These are phyloP conservation scores for Eremothecium sinecaudum DNA, from an alignment of 1,139 yeast genomes.

Conservation along the genomic window DNA sequence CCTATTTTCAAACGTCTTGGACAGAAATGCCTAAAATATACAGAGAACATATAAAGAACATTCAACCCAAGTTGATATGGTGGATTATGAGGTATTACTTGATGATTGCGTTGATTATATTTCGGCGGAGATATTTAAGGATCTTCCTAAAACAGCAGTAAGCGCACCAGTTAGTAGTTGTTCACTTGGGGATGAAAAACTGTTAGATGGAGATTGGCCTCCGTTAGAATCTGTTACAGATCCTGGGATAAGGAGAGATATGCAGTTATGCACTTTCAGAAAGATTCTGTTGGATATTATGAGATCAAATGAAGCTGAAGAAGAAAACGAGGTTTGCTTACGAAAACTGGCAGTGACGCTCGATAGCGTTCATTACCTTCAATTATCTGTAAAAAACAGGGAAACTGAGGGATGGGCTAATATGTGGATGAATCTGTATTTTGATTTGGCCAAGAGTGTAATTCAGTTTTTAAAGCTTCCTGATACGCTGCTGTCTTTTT, in stretches of 20 bases:
- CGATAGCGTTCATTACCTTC: constrained; percentile 8
- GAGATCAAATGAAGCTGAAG: constrained; percentile 4
- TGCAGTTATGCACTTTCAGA: constrained; percentile 1
- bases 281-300: not conserved
- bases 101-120: constrained; percentile 5
- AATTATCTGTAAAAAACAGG: not conserved
- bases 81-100: not conserved
- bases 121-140: not conserved
- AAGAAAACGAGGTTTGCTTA: constrained; percentile 1
- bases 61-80: no score
- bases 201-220: not conserved
- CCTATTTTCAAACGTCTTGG: no score
- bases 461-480: constrained; percentile 24
- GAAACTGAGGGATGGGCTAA: constrained; percentile 1
- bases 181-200: not conserved
- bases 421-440: constrained; percentile 13
- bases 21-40: no score
- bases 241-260: constrained; percentile 1
- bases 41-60: no score
- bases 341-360: constrained; percentile 5
- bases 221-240: not conserved
- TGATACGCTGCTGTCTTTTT: constrained; percentile 17
- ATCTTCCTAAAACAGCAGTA: constrained; percentile 1
- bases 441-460: constrained; percentile 18
- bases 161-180: not conserved